phyloP scores from a whole-genome alignment of 805 yeast species.

The Hermanozyma aechmeae region DNA sequence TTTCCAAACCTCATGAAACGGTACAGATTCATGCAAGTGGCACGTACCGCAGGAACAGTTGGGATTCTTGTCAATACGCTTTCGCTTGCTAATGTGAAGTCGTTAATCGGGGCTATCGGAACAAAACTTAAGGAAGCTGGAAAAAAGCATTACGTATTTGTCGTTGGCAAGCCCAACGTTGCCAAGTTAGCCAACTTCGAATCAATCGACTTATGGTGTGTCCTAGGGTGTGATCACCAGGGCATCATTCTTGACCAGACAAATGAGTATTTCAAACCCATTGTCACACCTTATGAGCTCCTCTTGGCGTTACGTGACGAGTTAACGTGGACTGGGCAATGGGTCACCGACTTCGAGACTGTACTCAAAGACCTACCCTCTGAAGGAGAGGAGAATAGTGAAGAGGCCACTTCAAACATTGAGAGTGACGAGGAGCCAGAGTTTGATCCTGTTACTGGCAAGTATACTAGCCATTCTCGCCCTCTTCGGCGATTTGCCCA shows the following conservation, averaged over 20 bases:
- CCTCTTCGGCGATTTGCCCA: slow-evolving; percentile 68
- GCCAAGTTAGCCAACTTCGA: slow-evolving; percentile 96
- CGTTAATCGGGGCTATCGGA: slow-evolving; percentile 53
- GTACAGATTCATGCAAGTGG: slow-evolving; percentile 77
- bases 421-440: slow-evolving; percentile 61
- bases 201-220: slow-evolving; percentile 88
- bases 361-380: slow-evolving; percentile 35
- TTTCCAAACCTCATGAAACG: slow-evolving; percentile 75
- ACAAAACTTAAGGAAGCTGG: slow-evolving; percentile 61
- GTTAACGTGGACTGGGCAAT: slow-evolving; percentile 84
- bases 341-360: slow-evolving; percentile 74
- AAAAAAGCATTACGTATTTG: slow-evolving; percentile 88
- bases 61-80: slow-evolving; percentile 88
- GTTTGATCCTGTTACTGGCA: slow-evolving; percentile 85
- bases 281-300: slow-evolving; percentile 88
- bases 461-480: slow-evolving; percentile 53
- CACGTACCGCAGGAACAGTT: slow-evolving; percentile 84
- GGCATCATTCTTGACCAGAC: slow-evolving; percentile 77
- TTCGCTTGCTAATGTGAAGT: slow-evolving; percentile 66
- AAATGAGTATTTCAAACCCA: slow-evolving; percentile 81
- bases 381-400: slow-evolving; percentile 18
- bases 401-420: slow-evolving; percentile 14
- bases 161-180: slow-evolving; percentile 96
- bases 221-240: slow-evolving; percentile 89
- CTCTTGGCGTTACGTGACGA: slow-evolving; percentile 70